Conservation (phyloP, 169 alveolate species). For the Miamiensis avidus region DNA sequence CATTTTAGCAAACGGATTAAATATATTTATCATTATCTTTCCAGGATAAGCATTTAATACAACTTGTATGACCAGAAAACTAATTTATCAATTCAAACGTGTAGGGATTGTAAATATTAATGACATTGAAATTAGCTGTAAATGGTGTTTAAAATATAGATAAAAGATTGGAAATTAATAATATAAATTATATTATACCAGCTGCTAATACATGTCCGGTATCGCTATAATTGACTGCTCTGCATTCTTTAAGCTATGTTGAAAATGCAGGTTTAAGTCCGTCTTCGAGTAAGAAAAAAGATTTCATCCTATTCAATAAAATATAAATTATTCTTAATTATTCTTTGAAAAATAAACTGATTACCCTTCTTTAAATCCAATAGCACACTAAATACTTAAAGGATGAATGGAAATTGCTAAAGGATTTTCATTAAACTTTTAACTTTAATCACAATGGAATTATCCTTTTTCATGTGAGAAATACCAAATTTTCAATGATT, state of each 20-base stretch:
- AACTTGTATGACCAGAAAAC: not conserved
- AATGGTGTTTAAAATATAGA: too few species aligned
- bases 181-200: not conserved
- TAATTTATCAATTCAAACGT: not conserved
- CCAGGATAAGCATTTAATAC: not conserved
- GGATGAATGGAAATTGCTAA: slow-evolving; percentile 39
- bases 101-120: not conserved
- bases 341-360: too few species aligned
- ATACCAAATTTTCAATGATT: not conserved
- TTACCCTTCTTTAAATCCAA: not conserved
- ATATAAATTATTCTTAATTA: too few species aligned
- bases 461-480: not conserved
- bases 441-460: not conserved
- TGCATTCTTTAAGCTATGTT: not conserved
- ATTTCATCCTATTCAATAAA: not conserved
- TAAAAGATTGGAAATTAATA: too few species aligned
- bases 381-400: slow-evolving; percentile 33
- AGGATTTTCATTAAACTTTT: slow-evolving; percentile 34
- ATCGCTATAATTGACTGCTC: not conserved
- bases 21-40: not conserved
- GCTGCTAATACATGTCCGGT: not conserved
- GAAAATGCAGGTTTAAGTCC: not conserved
- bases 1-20: not conserved
- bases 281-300: not conserved
- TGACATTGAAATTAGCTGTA: not conserved